These are phyloP conservation scores for Protomyces lactucae-debilis DNA, from an alignment of 1,139 yeast species.

Conservation along the genomic window DNA sequence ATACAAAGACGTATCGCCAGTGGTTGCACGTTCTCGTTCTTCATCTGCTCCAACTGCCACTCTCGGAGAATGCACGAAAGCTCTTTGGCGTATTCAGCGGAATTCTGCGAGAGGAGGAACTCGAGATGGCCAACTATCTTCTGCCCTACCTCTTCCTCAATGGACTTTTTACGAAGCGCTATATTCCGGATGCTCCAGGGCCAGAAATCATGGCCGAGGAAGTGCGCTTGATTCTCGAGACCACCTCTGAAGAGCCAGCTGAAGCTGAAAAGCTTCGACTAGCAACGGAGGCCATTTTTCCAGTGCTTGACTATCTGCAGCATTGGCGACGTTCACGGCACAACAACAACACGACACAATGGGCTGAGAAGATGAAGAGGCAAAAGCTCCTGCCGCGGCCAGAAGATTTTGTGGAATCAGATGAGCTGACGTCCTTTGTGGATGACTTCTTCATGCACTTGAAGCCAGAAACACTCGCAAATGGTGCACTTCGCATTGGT, in stretches of 20 bases:
- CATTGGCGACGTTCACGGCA: conserved; percentile 58
- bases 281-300: conserved; percentile 28
- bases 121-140: conserved; percentile 38
- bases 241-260: neutral
- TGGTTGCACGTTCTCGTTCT: conserved; percentile 73
- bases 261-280: conserved; percentile 19
- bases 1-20: conserved; percentile 43
- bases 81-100: conserved; percentile 64
- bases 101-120: conserved; percentile 56
- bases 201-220: neutral
- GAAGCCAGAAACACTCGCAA: conserved; percentile 67
- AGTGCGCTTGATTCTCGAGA: neutral
- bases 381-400: conserved; percentile 29
- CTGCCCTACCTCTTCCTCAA: conserved; percentile 74
- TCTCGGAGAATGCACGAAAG: conserved; percentile 44
- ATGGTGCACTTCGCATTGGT: conserved; percentile 73
- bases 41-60: conserved; percentile 53
- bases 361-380: conserved; percentile 29
- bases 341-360: conserved; percentile 26
- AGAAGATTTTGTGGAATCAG: conserved; percentile 31
- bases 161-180: conserved; percentile 43
- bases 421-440: conserved; percentile 32
- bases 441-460: conserved; percentile 51
- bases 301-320: conserved; percentile 71
- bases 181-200: neutral